A percentile compares a stretch with the other conserved stretches of the same genome.
Evolutionary conservation across 345 rosid genomes (phyloP).

Genomic region (Salix dunnii): DNA sequence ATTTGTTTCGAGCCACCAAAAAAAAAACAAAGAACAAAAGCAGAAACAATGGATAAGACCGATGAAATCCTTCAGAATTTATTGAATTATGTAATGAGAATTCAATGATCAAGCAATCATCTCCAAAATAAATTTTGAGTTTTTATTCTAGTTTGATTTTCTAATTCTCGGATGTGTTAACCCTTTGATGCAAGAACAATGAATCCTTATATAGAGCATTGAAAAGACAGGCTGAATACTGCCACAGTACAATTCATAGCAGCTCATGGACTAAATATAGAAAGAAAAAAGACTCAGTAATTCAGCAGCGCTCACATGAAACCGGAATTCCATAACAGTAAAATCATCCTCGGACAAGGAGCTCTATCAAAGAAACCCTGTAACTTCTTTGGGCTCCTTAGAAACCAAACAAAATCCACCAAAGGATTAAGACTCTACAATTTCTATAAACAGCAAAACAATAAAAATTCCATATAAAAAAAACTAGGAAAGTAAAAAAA

Average conservation of each 20-base stretch:
- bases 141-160: neutral
- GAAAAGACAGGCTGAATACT: neutral
- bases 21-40: neutral
- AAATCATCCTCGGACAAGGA: neutral
- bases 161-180: neutral
- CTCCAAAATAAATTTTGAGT: neutral
- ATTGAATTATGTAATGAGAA: neutral
- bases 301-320: neutral
- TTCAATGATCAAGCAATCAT: neutral
- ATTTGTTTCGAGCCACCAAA: constrained; percentile 4
- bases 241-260: neutral
- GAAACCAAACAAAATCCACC: neutral
- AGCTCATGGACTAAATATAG: neutral
- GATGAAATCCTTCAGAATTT: neutral
- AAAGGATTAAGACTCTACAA: neutral
- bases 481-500: neutral
- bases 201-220: neutral
- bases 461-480: neutral
- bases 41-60: neutral
- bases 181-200: neutral
- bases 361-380: neutral
- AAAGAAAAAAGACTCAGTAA: neutral
- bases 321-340: neutral
- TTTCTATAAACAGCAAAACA: neutral
- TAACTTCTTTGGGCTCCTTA: neutral